Evolutionary conservation across 2,329 filamentous ascomycete genomes (phyloP), one percentile per base, ranked within the genome.

Genomic region (Beauveria sp.): DNA sequence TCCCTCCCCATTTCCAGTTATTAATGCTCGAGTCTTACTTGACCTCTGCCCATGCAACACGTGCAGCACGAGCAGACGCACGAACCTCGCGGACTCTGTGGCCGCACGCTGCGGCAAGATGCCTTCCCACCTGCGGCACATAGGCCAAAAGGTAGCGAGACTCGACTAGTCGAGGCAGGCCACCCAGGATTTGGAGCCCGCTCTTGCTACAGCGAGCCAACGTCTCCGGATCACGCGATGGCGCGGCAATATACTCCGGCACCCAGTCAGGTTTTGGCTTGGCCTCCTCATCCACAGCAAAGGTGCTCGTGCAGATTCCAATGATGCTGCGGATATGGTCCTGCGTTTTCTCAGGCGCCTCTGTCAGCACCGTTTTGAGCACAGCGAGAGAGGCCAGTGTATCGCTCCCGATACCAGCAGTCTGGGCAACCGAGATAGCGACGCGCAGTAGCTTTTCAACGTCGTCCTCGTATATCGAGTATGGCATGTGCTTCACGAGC

Each of bases 41-140:
- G 57, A 75, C 63, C 38, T 73, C 70, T n/a, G 71, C 72, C 83
- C 83, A 86, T 7, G 75, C 77, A 56, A 72, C 73, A 59, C 81
- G 76, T 4, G 82, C 81, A 62, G 70, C 65, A 58, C 81, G 74
- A 20, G 83, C 82, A 52, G 73, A 74, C 60, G 74, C 78, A 52
- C 83, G 75, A 50, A 85, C 75, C 63, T 82, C 81, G 50, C 83
- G 74, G 9, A 83, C 78, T 6, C 73, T 70, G 64, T 85, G 81
- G 1, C 82, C 83, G 55, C 81, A 83, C 1, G 81, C 81, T 9
- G 73, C 66, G 1, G 78, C 77, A 63, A 86, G 67, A 57, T 81
- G 75, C 4, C 79, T 73, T 63, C 78, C 73, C 49, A 83, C 74
- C 58, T 71, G 72, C 30, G 74, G 74, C 49, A 75, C 75, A 64